phyloP scores from a whole-genome alignment of 1,284 basidiomycete species.

The Cryptococcus depauperatus region DNA sequence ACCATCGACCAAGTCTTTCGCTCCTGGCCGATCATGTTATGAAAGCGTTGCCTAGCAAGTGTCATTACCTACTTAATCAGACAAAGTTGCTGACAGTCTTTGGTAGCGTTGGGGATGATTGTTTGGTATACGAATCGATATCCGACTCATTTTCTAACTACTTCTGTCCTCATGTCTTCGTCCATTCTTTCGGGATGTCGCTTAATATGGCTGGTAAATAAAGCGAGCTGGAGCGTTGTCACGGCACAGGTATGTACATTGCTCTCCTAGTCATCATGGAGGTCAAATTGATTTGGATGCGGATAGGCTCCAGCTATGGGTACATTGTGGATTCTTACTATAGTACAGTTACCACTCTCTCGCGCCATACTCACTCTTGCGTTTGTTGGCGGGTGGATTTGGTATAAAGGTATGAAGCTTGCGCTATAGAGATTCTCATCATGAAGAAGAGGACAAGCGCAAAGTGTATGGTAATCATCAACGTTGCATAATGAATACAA shows the following conservation, averaged over 20 bases:
- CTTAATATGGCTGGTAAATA: slow-evolving; percentile 45
- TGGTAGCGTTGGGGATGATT: slow-evolving; percentile 30
- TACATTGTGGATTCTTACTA: slow-evolving; percentile 43
- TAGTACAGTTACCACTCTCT: slow-evolving; percentile 40
- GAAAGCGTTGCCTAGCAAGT: slow-evolving; percentile 34
- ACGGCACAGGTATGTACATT: slow-evolving; percentile 33
- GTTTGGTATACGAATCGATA: slow-evolving; percentile 37
- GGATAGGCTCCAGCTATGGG: slow-evolving; percentile 40
- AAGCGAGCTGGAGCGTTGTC: slow-evolving; percentile 32
- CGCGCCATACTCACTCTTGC: slow-evolving; percentile 31
- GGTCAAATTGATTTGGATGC: not conserved
- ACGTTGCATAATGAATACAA: too few species aligned
- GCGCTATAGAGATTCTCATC: slow-evolving; percentile 14
- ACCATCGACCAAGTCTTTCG: slow-evolving; percentile 19
- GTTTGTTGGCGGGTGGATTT: slow-evolving; percentile 26
- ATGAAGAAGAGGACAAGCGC: too few species aligned
- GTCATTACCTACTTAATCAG: not conserved
- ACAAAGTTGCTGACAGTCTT: too few species aligned
- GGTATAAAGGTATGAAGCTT: slow-evolving; percentile 28
- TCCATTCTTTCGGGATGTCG: slow-evolving; percentile 31
- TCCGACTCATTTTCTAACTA: slow-evolving; percentile 20
- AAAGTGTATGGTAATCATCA: too few species aligned
- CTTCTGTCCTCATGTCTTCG: slow-evolving; percentile 23
- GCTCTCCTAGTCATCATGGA: not conserved
- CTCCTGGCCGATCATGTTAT: slow-evolving; percentile 19